Evolutionary conservation across 1,139 yeast genomes (phyloP), one percentile per base, ranked within the genome.

Genomic region (Taphrina populina): DNA sequence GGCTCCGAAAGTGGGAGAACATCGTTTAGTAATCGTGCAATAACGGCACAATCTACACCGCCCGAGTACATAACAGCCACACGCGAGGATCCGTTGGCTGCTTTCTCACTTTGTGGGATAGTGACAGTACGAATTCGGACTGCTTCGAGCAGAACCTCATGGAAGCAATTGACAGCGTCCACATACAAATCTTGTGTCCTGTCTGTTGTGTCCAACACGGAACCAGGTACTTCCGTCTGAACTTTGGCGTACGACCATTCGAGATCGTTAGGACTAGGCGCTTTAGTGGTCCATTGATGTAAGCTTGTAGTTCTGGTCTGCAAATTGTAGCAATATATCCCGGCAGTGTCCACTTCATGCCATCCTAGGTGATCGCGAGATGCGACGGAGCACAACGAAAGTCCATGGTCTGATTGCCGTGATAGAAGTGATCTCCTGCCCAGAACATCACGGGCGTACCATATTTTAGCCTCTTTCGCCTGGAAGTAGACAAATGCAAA

Each of bases 31-130:
- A 70, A 51, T 15, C 64, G 59, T 2, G 95, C 88, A 11, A 92
- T 65, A 0, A 92, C 71, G 0, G 96, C 84, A 67, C 98, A 92
- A 65, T 92, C 98, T 7, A 92, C 73, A 0, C 98, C 99, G 0
- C 99, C 98, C 37, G 96, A 88, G 66, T 88, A 92, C 32, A 92
- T 70, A 0, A 92, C 73, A 0, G 87, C 88, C 23, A 57, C 29
- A 2, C 55, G 59, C 24, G 30, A 17, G 29, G 56, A 27, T 5
- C 13, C 20, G 32, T 10, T 21, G 37, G 23, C 6, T 11, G 60
- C 59, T 10, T 23, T 24, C 21, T 39, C 21, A 17, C 26, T 27
- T 4, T 24, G 56, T 8, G 59, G 61, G 13, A 60, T 27, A 8
- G 62, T 55, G n/a, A 40, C 36, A 7, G 56, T 54, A 13, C 62